These are phyloP conservation scores for Yarrowia keelungensis DNA, from an alignment of 805 yeast species.

Conservation along the genomic window DNA sequence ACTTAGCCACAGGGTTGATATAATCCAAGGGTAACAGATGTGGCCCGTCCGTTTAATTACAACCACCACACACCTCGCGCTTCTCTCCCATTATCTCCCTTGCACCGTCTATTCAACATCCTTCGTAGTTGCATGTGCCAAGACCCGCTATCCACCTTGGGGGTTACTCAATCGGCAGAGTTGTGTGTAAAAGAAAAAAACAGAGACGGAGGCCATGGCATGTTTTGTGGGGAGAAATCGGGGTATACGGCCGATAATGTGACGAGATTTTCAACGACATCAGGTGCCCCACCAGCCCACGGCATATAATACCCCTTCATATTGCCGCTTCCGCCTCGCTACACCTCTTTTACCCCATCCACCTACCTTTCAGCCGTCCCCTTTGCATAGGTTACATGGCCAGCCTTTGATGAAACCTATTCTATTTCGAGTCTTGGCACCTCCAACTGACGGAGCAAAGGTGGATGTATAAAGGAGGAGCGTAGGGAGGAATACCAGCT, in stretches of 20 bases:
- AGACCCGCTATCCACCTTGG: constrained; percentile 31
- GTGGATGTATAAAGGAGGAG: constrained; percentile 5
- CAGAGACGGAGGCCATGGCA: not conserved
- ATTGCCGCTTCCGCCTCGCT: too few species aligned
- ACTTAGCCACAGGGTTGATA: not conserved
- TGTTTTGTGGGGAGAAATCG: too few species aligned
- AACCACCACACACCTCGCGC: not conserved
- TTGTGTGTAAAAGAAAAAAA: not conserved
- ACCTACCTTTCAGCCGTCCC: not conserved
- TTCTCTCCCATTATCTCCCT: not conserved
- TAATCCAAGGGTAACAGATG: too few species aligned
- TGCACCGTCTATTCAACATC: constrained; percentile 10
- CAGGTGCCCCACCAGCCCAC: not conserved
- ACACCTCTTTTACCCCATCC: too few species aligned
- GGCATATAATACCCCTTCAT: constrained; percentile 10
- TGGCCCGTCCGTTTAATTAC: too few species aligned
- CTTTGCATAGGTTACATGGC: constrained; percentile 25
- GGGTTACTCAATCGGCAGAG: constrained; percentile 24
- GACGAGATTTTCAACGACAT: too few species aligned
- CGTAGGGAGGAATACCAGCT: not conserved
- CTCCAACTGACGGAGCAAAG: constrained; percentile 10
- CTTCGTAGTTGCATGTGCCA: constrained; percentile 35
- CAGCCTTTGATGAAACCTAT: constrained; percentile 31
- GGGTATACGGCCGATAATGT: too few species aligned
- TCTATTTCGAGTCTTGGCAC: constrained; percentile 32